Conservation (phyloP, 169 alveolate species). For the Besnoitia besnoiti region DNA sequence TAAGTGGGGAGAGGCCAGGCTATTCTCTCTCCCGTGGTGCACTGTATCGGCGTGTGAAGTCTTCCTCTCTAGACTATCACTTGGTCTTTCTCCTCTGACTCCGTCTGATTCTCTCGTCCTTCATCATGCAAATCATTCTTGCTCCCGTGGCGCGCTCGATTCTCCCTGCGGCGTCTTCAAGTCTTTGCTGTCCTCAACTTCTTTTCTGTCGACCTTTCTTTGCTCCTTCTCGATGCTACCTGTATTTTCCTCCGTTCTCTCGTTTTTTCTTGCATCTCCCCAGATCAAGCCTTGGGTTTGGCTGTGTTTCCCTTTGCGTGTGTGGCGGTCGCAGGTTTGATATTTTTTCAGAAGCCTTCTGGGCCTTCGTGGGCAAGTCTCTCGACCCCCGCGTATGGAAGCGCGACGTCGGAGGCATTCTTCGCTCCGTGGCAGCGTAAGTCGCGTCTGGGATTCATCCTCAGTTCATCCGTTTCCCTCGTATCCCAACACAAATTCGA, state of each 20-base stretch:
- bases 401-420: background rate
- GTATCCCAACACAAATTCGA: too few species aligned
- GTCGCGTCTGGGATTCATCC: background rate
- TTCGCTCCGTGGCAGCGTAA: background rate
- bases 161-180: background rate
- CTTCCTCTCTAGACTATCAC: too few species aligned
- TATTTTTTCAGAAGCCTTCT: background rate
- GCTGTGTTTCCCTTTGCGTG: background rate
- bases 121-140: background rate
- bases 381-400: background rate
- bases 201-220: background rate
- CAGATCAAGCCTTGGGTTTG: background rate
- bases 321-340: slow-evolving; percentile 1
- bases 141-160: background rate
- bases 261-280: background rate
- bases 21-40: background rate
- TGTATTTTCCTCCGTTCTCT: background rate
- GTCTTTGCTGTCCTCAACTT: background rate
- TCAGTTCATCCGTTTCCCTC: background rate
- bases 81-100: background rate
- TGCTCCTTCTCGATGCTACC: background rate
- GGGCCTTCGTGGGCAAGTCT: slow-evolving; percentile 25
- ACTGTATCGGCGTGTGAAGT: too few species aligned
- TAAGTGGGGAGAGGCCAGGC: background rate
- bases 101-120: background rate